Evolutionary conservation across 225 moss, liverwort and hornwort genomes (phyloP), one percentile per base, ranked within the genome.

Genomic region (Lunularia cruciata): DNA sequence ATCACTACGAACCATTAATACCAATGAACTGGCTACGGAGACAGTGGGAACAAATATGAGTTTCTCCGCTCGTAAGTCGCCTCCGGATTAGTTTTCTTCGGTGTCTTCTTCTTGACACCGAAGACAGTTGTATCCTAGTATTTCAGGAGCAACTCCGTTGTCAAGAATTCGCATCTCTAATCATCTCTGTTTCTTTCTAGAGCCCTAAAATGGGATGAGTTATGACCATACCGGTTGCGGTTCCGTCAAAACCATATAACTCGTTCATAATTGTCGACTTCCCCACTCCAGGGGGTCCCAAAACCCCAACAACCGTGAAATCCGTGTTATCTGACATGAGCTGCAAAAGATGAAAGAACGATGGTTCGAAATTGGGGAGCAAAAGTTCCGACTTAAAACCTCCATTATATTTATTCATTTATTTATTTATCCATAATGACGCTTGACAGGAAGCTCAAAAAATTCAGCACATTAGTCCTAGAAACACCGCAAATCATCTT

Each of bases 231-330:
- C 87, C 90, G 81, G 83, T 79, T 70, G 84, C 71, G 16, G 62
- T 71, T 56, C 83, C 82, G 48, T 90, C 87, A 33, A 89, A 98
- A 14, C 96, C 96, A 63, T 98, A 98, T 6, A 98, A 62, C 57
- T 90, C 90, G 72, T 98, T 98, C 75, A 98, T 28, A 53, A 98
- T 98, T 18, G 96, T 90, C 31, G 96, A 98, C 75, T 98, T 98
- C 33, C 96, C 96, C 61, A 86, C 86, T 45, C 92, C 87, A 10
- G 92, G 90, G 67, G 90, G 82, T 67, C 96, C 96, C 27, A 98
- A 72, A 46, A 90, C 92, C 60, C 92, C 96, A 56, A 98, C 82
- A 46, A 98, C 96, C 84, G 82, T 86, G 55, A 81, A 90, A 57
- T 98, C 96, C 73, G 87, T 90, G 42, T 98, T 98, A 53, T 98